These are phyloP conservation scores for Plasmodium vivax DNA, from an alignment of 169 alveolate species.

Conservation along the genomic window DNA sequence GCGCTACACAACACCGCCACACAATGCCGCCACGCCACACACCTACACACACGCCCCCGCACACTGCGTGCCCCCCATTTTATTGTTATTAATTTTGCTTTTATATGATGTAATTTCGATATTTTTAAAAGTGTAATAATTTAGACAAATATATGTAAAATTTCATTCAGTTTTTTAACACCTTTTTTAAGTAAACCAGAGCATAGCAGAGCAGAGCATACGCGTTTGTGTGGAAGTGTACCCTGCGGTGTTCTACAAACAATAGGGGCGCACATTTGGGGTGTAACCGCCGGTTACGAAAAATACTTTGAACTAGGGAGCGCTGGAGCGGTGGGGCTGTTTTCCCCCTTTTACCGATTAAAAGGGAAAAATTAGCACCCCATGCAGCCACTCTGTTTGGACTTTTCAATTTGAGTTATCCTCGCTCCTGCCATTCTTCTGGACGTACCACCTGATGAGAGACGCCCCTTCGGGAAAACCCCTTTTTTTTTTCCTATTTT, in stretches of 20 bases:
- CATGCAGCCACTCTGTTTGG: background rate
- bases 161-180: background rate
- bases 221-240: background rate
- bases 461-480: background rate
- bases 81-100: slow-evolving; percentile 65
- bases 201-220: background rate
- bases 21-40: background rate
- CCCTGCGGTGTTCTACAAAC: background rate
- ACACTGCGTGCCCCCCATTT: background rate
- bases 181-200: slow-evolving; percentile 46
- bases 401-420: background rate
- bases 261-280: background rate
- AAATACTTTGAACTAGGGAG: background rate
- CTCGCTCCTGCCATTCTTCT: background rate
- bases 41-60: background rate
- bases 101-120: slow-evolving; percentile 29
- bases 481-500: background rate
- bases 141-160: slow-evolving; percentile 34
- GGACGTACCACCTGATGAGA: background rate
- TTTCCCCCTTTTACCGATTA: background rate
- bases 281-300: background rate
- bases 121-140: slow-evolving; percentile 30
- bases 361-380: background rate
- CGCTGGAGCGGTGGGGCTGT: background rate
- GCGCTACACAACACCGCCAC: background rate